These are phyloP conservation scores for Sporothrix humicola DNA, from an alignment of 2,329 filamentous ascomycete genomes.

Conservation along the genomic window DNA sequence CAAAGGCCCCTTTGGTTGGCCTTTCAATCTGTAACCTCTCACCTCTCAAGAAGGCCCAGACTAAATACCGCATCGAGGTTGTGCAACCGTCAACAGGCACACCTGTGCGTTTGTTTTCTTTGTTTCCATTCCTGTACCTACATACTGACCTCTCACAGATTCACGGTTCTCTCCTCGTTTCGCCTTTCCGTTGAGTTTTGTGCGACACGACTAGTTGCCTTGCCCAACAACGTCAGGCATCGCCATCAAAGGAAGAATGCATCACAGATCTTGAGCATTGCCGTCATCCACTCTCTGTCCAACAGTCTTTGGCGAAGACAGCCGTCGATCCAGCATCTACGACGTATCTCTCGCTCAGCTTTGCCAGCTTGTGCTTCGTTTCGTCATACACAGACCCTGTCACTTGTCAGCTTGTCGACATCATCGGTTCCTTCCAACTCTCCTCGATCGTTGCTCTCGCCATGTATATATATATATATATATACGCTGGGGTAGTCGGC, in stretches of 20 bases:
- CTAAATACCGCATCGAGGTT: background rate
- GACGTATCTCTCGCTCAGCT: background rate
- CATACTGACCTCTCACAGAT: background rate
- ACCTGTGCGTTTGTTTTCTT: background rate
- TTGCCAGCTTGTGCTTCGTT: background rate
- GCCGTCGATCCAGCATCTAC: background rate
- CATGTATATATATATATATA: background rate
- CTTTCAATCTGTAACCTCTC: conserved; percentile 1
- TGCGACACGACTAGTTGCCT: background rate
- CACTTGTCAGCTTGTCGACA: background rate
- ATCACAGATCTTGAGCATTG: background rate
- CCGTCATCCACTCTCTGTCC: background rate
- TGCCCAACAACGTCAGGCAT: background rate
- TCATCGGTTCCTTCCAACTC: background rate
- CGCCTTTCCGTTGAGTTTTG: background rate
- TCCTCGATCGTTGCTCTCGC: background rate
- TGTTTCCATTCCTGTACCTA: background rate
- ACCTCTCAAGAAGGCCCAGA: background rate
- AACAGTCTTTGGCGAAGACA: background rate
- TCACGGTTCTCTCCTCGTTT: background rate
- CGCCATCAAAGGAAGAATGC: background rate
- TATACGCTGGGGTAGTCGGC: background rate
- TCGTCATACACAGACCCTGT: background rate
- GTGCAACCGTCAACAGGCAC: background rate
- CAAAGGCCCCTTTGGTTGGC: background rate